phyloP scores from a whole-genome alignment of 139 green algal genomes.

The Pleodorina starrii region DNA sequence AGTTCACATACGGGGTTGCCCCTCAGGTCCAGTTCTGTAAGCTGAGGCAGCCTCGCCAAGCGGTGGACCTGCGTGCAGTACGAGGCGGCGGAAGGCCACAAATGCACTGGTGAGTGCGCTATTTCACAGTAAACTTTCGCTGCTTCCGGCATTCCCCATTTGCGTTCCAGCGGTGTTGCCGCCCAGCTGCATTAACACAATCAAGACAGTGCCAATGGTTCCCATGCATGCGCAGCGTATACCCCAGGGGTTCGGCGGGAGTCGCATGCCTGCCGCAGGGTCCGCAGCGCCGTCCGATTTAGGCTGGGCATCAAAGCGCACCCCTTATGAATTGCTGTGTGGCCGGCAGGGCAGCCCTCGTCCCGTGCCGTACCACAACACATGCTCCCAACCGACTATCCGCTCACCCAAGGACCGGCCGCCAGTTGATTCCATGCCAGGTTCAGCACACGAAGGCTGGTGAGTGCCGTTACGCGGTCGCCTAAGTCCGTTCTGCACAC shows the following conservation, averaged over 20 bases:
- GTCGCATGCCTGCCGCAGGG: no score
- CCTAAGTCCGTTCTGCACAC: not conserved
- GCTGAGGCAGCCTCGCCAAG: not conserved
- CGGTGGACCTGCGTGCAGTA: not conserved
- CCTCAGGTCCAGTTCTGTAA: slow-evolving; percentile 14
- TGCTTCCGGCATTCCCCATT: no score
- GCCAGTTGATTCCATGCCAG: slow-evolving; percentile 12
- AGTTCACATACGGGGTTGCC: slow-evolving; percentile 19
- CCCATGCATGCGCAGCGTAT: no score
- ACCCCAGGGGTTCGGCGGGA: no score
- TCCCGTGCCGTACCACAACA: not conserved
- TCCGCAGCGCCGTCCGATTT: no score
- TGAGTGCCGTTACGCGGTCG: not conserved
- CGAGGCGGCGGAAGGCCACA: not conserved
- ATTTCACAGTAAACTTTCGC: not conserved
- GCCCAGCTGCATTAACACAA: no score
- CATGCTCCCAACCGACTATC: not conserved
- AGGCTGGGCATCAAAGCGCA: no score
- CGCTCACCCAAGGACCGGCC: slow-evolving; percentile 20
- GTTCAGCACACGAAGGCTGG: not conserved
- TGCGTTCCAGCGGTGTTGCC: no score
- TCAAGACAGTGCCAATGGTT: no score
- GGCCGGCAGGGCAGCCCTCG: no score
- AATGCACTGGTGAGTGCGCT: not conserved
- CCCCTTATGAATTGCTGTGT: no score